Evolutionary conservation across 495 filamentous ascomycete species (phyloP).

Genomic region (Neurospora sp.): DNA sequence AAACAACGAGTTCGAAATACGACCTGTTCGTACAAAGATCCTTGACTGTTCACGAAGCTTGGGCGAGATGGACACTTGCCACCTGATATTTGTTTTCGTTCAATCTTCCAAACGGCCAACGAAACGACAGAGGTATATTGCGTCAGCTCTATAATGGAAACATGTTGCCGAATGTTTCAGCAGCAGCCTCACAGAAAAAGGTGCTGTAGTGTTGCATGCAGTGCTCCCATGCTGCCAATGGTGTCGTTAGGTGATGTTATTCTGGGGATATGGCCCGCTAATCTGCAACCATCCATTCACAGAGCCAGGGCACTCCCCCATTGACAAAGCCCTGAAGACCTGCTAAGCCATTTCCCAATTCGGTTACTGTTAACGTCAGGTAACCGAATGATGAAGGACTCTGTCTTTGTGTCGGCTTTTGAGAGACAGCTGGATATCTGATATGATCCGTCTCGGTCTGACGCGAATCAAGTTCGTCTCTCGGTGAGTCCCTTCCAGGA

Average conservation of each 20-base stretch:
- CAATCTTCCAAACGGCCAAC: background rate
- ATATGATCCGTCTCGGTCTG: background rate
- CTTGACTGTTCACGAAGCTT: background rate
- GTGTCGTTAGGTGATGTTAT: background rate
- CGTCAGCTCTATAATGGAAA: background rate
- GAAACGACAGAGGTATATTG: background rate
- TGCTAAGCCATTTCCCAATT: background rate
- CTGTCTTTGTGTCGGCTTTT: background rate
- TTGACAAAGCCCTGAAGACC: background rate
- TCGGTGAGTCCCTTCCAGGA: background rate
- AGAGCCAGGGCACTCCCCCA: background rate
- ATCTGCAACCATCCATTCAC: background rate
- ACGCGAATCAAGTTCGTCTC: background rate
- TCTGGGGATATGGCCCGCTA: background rate
- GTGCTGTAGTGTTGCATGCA: background rate
- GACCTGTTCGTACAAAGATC: background rate
- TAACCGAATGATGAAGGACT: background rate
- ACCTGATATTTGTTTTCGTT: background rate
- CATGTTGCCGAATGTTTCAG: background rate
- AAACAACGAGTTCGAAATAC: background rate
- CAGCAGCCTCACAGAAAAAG: background rate
- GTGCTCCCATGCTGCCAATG: background rate
- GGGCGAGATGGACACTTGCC: background rate
- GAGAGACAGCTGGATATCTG: background rate
- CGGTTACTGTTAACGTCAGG: background rate